Evolutionary conservation across 768 basidiomycete species (phyloP).

Genomic region (Suillus variegatus): DNA sequence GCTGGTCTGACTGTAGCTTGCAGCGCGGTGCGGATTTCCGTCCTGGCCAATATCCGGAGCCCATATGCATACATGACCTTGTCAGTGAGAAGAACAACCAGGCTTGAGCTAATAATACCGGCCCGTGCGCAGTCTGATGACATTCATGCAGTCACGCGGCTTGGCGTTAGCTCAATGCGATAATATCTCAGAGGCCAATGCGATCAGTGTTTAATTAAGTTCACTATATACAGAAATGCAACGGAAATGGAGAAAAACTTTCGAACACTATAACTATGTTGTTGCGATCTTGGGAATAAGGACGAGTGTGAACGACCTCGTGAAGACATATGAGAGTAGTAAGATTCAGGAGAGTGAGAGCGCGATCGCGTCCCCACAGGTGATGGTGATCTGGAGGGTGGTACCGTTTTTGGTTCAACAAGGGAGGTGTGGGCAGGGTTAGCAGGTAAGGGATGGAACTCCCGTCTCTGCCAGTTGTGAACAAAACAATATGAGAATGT

Average conservation of each 20-base stretch:
- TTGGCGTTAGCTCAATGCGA: no score
- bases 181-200: neutral
- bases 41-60: neutral
- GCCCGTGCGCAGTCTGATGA: neutral
- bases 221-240: neutral
- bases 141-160: neutral
- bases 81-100: neutral
- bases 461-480: constrained; percentile 67
- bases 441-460: constrained; percentile 44
- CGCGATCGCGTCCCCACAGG: constrained; percentile 49
- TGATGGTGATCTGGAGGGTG: constrained; percentile 7
- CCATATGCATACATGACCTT: neutral
- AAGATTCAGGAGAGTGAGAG: constrained; percentile 57
- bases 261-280: constrained; percentile 44
- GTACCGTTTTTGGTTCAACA: constrained; percentile 43
- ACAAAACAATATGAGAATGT: constrained; percentile 13
- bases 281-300: constrained; percentile 57
- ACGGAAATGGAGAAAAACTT: neutral
- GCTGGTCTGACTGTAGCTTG: neutral
- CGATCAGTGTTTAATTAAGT: neutral
- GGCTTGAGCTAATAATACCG: neutral
- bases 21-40: neutral
- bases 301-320: constrained; percentile 67
- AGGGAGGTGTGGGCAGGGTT: constrained; percentile 33
- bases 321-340: constrained; percentile 62